Evolutionary conservation across 177 flowering plant species (phyloP), one percentile per base, ranked within the genome.

Genomic region (Vitis hybrid): DNA sequence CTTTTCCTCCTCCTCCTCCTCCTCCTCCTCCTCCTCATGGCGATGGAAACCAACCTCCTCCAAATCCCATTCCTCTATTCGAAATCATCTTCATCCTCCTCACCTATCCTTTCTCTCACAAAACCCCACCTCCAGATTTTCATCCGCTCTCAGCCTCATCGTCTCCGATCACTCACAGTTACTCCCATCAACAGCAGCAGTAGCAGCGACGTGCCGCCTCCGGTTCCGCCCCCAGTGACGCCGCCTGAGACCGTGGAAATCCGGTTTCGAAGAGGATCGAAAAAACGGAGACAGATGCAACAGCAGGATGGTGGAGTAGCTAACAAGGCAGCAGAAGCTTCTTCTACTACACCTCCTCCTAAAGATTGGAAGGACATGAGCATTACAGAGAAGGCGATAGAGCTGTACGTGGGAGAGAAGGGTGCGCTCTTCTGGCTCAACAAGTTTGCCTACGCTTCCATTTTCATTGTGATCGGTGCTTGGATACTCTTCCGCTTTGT

Each of bases 381-480:
- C 19, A 17, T 87, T 2, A 14, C 66, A 0, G 91, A 91, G 83
- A 93, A 93, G 83, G 94, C 91, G 0, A 39, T 83, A 39, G 94
- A 93, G 74, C 75, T 93, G 32, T 93, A 91, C 56, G 72, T 91
- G 81, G 97, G 98, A 2, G 97, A 91, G 69, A 91, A 89, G 74
- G 96, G 98, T 5, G 2, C 79, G 30, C 86, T 94, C 63, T 92
- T 85, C 73, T 94, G 98, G 97, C 87, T 92, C 54, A 94, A 94
- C 86, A 94, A 92, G 75, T 87, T 91, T 68, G 98, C 97, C 10
- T 94, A 91, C 56, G 97, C 97, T 34, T 92, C 98, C 66, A 92
- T 92, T 60, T 92, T 75, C 75, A 84, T 91, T 51, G 73, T 88
- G 51, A 90, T 93, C 3, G 97, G 98, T 32, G 95, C 75, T 59